Conservation (phyloP, 108 stramenopile species). For the Cyclostephanos invisitatus region DNA sequence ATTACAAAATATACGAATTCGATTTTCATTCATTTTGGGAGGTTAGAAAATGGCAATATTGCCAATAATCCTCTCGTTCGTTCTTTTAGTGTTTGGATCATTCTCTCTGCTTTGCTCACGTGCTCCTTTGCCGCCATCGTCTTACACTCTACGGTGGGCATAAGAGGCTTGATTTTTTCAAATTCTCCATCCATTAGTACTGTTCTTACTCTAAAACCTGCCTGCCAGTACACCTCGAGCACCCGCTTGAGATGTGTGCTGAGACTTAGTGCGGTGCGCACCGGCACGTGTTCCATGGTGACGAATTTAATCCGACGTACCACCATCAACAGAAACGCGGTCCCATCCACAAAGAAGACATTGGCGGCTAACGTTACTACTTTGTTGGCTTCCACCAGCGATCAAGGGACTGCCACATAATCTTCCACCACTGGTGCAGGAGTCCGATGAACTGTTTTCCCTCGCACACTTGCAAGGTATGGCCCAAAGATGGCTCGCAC, state of each 20-base stretch:
- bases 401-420: too few species aligned
- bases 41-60: constrained; percentile 16
- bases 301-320: constrained; percentile 35
- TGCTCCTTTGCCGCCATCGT: constrained; percentile 22
- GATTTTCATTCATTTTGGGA: background rate
- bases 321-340: constrained; percentile 9
- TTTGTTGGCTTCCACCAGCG: constrained; percentile 10
- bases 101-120: constrained; percentile 7
- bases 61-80: constrained; percentile 5
- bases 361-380: constrained; percentile 28
- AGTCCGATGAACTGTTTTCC: too few species aligned
- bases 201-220: background rate
- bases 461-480: too few species aligned
- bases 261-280: constrained; percentile 24
- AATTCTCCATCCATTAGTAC: background rate
- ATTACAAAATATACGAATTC: too few species aligned
- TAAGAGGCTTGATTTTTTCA: background rate
- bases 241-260: background rate
- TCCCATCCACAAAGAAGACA: too few species aligned
- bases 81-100: constrained; percentile 30
- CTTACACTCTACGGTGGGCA: constrained; percentile 14
- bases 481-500: too few species aligned
- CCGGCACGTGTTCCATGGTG: constrained; percentile 27
- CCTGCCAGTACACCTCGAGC: background rate
- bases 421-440: too few species aligned